Evolutionary conservation across 73 alveolate species (phyloP), one percentile per base, ranked within the genome.

Genomic region (Breviolum minutum): DNA sequence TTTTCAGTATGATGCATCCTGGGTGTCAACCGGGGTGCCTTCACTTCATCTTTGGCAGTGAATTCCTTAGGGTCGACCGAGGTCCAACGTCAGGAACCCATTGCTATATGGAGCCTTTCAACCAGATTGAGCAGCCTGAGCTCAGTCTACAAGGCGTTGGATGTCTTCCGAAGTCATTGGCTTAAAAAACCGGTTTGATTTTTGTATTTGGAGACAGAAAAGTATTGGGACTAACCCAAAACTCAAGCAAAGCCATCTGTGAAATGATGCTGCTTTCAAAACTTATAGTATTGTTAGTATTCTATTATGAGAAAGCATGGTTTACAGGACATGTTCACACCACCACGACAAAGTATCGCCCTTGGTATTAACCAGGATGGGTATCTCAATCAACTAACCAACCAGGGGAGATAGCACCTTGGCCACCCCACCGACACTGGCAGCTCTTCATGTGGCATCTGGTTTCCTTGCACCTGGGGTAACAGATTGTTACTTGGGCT

Each of bases 31-130:
- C 30, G 81, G 81, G 24, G 48, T 29, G 84, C 95, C 95, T 87
- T 87, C 69, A 87, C 95, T 64, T 87, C 95, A 64, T 87, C 95
- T 27, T 87, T 64, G 95, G 95, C 95, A 40, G 95, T 87, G 83
- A 87, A 87, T 29, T 87, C 95, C 95, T 87, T n/a, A n/a, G 95
- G 64, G 81, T 40, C 62, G 26, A 20, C 63, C 30, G 87, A 79
- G 22, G 32, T 27, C 66, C 26, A 79, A 11, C 62, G 22, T 11
- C 22, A 79, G 87, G 32, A 79, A 63, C 26, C 26, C 54, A 40
- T 40, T 3, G 54, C 54, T 40, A 0, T 40, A 40, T 40, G 54
- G 54, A 40, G 54, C 54, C 54, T 3, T 40, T 40, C 54, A 40
- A 40, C 54, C 54, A 40, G 54, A 0, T 40, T 40, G 54, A 40